A percentile compares a stretch with the other conserved stretches of the same genome.
phyloP scores from a whole-genome alignment of 2,329 filamentous ascomycete genomes.

The Ophiostoma quercus region DNA sequence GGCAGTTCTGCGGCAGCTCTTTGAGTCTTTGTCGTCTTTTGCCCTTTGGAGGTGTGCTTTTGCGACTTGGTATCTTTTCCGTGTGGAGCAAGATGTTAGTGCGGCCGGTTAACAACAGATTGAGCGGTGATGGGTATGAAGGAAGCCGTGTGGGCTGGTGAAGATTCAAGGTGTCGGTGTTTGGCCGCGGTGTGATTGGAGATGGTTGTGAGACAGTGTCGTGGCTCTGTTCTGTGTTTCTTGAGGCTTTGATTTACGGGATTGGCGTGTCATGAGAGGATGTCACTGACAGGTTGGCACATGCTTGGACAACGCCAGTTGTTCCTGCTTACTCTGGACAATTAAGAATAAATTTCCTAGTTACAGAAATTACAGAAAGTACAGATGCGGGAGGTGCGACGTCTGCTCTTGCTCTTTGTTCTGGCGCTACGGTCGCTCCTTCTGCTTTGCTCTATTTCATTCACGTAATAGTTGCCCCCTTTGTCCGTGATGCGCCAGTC shows the following conservation, averaged over 20 bases:
- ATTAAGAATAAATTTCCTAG: background rate
- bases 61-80: constrained; percentile 9
- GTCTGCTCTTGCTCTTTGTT: background rate
- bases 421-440: background rate
- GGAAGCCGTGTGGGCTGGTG: background rate
- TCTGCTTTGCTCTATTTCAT: background rate
- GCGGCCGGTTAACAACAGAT: constrained; percentile 5
- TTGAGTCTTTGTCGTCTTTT: constrained; percentile 8
- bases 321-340: background rate
- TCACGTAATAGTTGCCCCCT: constrained; percentile 15
- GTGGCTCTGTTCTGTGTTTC: background rate
- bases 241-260: background rate
- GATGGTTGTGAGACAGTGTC: background rate
- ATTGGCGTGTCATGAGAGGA: background rate
- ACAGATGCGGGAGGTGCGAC: background rate
- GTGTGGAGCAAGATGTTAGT: constrained; percentile 6
- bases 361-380: too few species aligned
- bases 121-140: background rate
- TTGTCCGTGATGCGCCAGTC: constrained; percentile 12
- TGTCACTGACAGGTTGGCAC: background rate
- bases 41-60: background rate
- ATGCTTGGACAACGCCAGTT: background rate
- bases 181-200: background rate
- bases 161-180: background rate
- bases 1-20: background rate